Base-by-base conservation (phyloP, 441 rosid genomes). In the Pelargonium fulgidum region DNA sequence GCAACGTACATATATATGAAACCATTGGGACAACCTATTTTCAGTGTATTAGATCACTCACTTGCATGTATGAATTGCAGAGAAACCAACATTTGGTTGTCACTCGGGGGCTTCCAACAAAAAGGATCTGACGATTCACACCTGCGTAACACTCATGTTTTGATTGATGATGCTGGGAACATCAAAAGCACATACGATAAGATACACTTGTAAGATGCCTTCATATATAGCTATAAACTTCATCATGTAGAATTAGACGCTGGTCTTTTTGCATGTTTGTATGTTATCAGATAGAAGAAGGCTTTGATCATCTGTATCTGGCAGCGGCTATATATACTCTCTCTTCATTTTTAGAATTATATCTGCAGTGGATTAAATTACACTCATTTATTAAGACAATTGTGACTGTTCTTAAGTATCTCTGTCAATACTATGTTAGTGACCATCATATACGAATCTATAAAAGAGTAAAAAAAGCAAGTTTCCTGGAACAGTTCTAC, bases 101-200 rank as follows among this genome's bases (percentile, higher is more conserved):
- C 97, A 24, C 95, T 93, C 69, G 96, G 96, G 68, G 97, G 97
- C 14, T 93, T 91, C 73, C 99, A 93, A 77, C 96, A 91, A 70
- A 89, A 81, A 78, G 95, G 96, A 66, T 69, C 52, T 47, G 92
- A 89, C 72, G 93, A 91, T 66, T 80, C 84, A 0, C 95, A 81
- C 69, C 70, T 91, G 71, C 74, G 85, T 72, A 93, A 93, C 79
- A 88, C 99, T 0, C 99, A 93, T 85, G 91, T 93, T 70, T 79
- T 93, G 42, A 79, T 93, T 7, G 95, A 93, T 82, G 85, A 87
- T 67, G 45, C 67, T 74, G 97, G 97, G 73, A 82, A 80, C 16
- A 93, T 93, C 66, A 80, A 75, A 69, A 87, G 86, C 80, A 84
- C 84, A 33, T 93, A 86, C 64, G 76, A 77, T 69, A 93, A 93